Evolutionary conservation across 495 filamentous ascomycete genomes (phyloP).

Genomic region (Penicillium samsonianum): DNA sequence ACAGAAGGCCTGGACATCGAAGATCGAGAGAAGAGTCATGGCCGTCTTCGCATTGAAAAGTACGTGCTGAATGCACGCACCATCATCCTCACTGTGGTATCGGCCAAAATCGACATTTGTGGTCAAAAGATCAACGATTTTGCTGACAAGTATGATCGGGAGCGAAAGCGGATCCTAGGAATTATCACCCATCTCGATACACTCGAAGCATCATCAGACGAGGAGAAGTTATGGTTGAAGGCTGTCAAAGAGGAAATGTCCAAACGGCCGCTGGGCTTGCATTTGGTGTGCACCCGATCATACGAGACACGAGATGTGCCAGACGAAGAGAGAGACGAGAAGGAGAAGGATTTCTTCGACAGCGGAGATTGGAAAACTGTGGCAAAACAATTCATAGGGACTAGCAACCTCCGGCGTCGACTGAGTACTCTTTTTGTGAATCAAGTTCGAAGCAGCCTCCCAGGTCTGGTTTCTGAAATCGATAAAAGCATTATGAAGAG

Average conservation of each 20-base stretch:
- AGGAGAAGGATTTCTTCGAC: background rate
- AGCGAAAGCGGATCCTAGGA: constrained; percentile 48
- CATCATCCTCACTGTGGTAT: background rate
- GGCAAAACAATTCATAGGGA: too few relatives aligned
- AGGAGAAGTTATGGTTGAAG: background rate
- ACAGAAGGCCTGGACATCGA: background rate
- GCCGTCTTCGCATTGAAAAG: background rate
- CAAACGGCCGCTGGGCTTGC: background rate
- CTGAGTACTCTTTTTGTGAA: background rate
- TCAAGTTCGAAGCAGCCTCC: background rate
- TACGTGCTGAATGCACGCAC: background rate
- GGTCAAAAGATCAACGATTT: constrained; percentile 16
- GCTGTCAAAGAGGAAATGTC: background rate
- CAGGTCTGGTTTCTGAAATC: background rate
- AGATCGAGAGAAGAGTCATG: too few relatives aligned
- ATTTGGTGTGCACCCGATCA: background rate
- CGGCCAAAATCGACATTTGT: background rate
- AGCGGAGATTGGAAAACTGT: background rate
- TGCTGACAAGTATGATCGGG: constrained; percentile 12
- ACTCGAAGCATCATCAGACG: constrained; percentile 10
- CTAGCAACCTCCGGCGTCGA: background rate
- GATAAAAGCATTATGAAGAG: background rate
- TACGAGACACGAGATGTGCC: background rate
- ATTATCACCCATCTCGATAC: constrained; percentile 52
- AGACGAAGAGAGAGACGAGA: background rate